Evolutionary conservation across 2,329 filamentous ascomycete species (phyloP), one percentile per base, ranked within the genome.

Genomic region (Arthrinium puccinioides): DNA sequence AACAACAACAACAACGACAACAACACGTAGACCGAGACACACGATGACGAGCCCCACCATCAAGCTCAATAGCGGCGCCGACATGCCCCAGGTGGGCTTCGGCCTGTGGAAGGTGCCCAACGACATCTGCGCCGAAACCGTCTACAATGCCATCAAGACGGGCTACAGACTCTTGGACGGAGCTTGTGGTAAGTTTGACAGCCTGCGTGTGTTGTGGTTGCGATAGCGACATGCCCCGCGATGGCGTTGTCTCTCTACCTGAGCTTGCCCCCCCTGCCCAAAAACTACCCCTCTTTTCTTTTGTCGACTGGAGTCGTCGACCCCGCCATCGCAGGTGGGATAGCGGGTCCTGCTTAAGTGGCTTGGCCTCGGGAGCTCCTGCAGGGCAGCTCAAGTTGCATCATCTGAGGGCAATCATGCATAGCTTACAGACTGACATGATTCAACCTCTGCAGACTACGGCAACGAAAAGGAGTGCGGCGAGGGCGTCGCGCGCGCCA

Each of bases 71-170:
- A 78, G 69, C 61, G 77, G 79, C 62, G 56, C 74, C 51, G 69
- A 83, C 51, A 86, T 86, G 82, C 82, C 82, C 54, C 75, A 82
- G 59, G 80, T 86, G 47, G 82, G 82, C 61, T 85, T 85, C 57
- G 82, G 82, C 42, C 74, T 90, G 49, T 92, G 86, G 86, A 92
- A 92, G 69, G 83, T 92, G 47, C 77, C 78, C 60, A 84, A 83
- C 49, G 74, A 76, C 37, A 79, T 76, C 38, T 80, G 76, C 55
- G 79, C 85, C 52, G 84, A 90, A 52, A 77, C 76, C 43, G 79
- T 90, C 49, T 90, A 90, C 71, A 81, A 88, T 45, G 77, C 76
- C 55, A 78, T 79, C 65, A 79, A 79, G 66, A 63, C 63, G 35
- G 75, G 75, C 27, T 79, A 79, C 61, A 69, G 75, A 49, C 62